Base-by-base conservation (phyloP, 2,329 filamentous ascomycete genomes). In the Ploettnerulaceae sp. region DNA sequence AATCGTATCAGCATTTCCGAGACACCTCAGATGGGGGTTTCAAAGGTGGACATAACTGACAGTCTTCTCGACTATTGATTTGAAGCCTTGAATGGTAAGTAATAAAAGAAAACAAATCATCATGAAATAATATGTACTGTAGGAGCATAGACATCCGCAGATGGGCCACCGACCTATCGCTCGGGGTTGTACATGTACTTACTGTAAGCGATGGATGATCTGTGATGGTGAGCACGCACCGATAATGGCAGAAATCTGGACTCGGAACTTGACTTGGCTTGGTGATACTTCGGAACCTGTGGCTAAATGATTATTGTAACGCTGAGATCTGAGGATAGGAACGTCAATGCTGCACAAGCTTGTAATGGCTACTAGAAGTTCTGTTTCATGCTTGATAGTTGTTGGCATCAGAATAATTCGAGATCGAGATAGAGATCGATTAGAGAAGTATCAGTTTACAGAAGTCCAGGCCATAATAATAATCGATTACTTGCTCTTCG, bases 181-280 rank as follows among this genome's bases (percentile, higher is more conserved):
- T n/a, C n/a, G n/a, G n/a, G n/a, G n/a, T n/a, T n/a, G n/a, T n/a
- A n/a, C n/a, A n/a, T n/a, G n/a, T n/a, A n/a, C n/a, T n/a, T n/a
- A n/a, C n/a, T n/a, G n/a, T n/a, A n/a, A n/a, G n/a, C n/a, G n/a
- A n/a, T n/a, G n/a, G n/a, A n/a, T n/a, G n/a, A n/a, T n/a, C n/a
- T n/a, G n/a, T n/a, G n/a, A n/a, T n/a, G 9, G 15, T 26, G 28
- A 38, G 36, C 36, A 25, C 26, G 36, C 28, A 38, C 36, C 24
- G 14, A 26, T 38, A 14, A 38, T 38, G 24, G 36, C 22, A 17
- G 15, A 12, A 38, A 38, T 15, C 20, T n/a, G 22, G 36, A 25
- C 11, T 26, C 36, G 36, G 36, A 38, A n/a, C n/a, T n/a, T n/a
- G 15, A 38, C 28, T 38, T 38, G 24, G n/a, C n/a, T n/a, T n/a